Base-by-base conservation (phyloP, 2,329 filamentous ascomycete species). In the Fusarium neocosmosporiellum region DNA sequence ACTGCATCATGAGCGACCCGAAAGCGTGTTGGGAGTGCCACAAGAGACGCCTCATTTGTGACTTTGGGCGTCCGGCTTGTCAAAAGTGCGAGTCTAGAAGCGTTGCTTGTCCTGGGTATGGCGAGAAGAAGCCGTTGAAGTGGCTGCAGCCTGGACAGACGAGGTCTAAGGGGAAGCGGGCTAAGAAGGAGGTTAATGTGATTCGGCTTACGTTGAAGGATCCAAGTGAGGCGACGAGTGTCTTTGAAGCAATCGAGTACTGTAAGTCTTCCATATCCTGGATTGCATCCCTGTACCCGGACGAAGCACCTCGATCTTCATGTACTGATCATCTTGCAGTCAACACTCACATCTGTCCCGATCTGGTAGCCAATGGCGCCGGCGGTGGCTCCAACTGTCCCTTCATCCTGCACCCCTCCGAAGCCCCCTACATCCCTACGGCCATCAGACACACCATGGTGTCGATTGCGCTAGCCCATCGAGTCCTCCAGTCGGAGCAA, bases 1-100 rank as follows among this genome's bases (percentile, higher is more conserved):
- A 9, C 46, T 50, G 27, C 46, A 29, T 36, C 18, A 58, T 58
- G 54, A 20, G 36, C 14, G 24, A 43, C 1, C 29, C 37, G 4
- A 70, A 71, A 46, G 54, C 65, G 11, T 76, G 74, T 48, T 75
- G 74, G 74, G 72, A 70, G 33, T 76, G 74, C 20, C 64, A 59
- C 43, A 69, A 70, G 41, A 63, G 48, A 36, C 70, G 74, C 14
- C 66, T 70, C 43, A 67, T 69, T 4, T 76, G 74, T 57, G 72
- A 76, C 36, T 66, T 63, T 34, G 57, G 37, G 14, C 59, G 60
- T n/a, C 74, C 74, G 4, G 53, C 20, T 4, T 75, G 74, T 50
- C 20, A 34, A 16, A 75, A 73, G 29, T 76, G 74, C 41, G 22
- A 34, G 14, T 3, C 31, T 7, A 66, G 70, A 4, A 64, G 65